Conservation (phyloP, 2,329 filamentous ascomycete genomes). For the Pseudogymnoascus sp. region DNA sequence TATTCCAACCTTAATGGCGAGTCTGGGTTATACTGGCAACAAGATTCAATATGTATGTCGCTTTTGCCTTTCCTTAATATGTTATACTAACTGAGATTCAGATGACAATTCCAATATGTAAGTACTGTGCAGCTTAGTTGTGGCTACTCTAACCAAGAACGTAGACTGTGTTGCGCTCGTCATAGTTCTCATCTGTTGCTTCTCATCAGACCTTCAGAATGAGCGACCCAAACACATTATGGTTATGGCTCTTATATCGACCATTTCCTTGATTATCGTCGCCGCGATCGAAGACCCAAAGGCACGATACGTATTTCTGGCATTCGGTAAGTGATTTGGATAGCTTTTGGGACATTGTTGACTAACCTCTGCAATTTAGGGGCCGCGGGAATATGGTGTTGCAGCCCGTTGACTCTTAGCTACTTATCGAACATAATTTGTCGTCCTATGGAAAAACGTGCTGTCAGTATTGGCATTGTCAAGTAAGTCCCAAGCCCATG, state of each 20-base stretch:
- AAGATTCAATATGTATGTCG: constrained; percentile 8
- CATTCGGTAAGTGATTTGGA: constrained; percentile 10
- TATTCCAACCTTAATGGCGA: constrained; percentile 7
- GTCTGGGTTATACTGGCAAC: constrained; percentile 6
- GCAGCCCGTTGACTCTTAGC: neutral
- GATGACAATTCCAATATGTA: constrained; percentile 10
- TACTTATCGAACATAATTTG: neutral
- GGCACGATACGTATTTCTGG: constrained; percentile 13
- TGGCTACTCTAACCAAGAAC: neutral
- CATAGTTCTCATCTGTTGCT: constrained; percentile 14
- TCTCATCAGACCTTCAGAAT: constrained; percentile 14
- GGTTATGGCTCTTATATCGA: constrained; percentile 13
- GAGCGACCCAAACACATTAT: constrained; percentile 15
- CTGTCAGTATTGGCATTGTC: constrained; percentile 12
- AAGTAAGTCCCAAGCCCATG: constrained; percentile 19
- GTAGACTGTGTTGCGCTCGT: constrained; percentile 13
- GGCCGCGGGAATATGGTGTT: neutral
- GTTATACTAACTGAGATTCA: neutral
- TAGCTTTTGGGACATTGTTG: neutral
- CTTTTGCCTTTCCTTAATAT: neutral
- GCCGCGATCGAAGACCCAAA: constrained; percentile 12
- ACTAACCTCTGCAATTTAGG: neutral
- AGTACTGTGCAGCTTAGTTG: neutral
- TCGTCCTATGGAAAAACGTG: neutral
- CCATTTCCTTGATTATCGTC: constrained; percentile 14